phyloP scores from a whole-genome alignment of 208 protist genomes.

The Wallacemonas sp. region DNA sequence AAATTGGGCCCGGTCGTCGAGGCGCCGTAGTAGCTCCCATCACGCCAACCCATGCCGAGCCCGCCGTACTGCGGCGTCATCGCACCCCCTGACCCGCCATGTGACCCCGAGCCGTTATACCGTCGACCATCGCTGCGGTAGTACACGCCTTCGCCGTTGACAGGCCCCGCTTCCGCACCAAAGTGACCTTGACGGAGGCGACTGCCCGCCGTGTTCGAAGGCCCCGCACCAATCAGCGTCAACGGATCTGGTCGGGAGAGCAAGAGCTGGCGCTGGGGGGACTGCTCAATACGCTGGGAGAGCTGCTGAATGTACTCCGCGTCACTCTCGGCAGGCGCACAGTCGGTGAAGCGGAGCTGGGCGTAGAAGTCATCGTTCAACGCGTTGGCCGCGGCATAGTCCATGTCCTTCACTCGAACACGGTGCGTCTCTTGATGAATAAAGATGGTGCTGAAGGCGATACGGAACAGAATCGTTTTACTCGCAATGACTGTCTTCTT shows the following conservation, averaged over 20 bases:
- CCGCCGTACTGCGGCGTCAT: conserved; percentile 4
- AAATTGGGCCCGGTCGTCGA: conserved; percentile 28
- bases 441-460: conserved; percentile 84
- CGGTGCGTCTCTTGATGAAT: conserved; percentile 57
- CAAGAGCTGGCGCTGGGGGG: conserved; percentile 55
- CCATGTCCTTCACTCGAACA: conserved; percentile 66
- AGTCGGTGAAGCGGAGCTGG: conserved; percentile 56
- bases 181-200: conserved; percentile 18
- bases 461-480: conserved; percentile 54
- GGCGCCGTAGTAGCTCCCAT: conserved; percentile 8
- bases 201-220: background rate
- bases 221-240: conserved; percentile 16
- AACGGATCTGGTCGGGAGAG: conserved; percentile 38
- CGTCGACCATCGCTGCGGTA: conserved; percentile 55
- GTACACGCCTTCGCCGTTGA: conserved; percentile 45
- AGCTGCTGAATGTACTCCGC: conserved; percentile 52
- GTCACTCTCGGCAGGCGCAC: conserved; percentile 28
- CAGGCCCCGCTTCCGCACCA: conserved; percentile 22
- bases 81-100: background rate
- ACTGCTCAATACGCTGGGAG: conserved; percentile 62
- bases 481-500: conserved; percentile 20
- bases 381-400: conserved; percentile 50
- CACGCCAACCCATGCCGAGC: conserved; percentile 1
- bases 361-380: conserved; percentile 71
- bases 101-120: no score